Evolutionary conservation across 73 alveolate species (phyloP).

Genomic region (Tetrahymena borealis): DNA sequence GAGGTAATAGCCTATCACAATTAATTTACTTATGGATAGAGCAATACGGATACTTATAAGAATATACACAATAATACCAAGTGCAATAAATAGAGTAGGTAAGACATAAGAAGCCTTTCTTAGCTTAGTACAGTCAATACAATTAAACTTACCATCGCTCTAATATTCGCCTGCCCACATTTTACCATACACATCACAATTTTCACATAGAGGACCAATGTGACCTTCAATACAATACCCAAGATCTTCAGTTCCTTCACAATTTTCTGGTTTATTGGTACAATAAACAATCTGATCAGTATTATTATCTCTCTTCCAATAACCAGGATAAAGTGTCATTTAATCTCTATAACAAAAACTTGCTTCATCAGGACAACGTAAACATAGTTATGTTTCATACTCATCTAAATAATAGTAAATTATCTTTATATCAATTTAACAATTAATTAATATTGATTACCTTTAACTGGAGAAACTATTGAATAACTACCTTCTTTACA

Average conservation of each 20-base stretch:
- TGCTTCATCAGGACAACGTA: background rate
- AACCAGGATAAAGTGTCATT: constrained; percentile 7
- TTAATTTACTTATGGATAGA: constrained; percentile 5
- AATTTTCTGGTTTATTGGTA: background rate
- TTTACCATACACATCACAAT: constrained; percentile 14
- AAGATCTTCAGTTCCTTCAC: constrained; percentile 11
- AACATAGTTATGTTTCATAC: background rate
- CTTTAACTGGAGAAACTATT: background rate
- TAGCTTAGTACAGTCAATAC: constrained; percentile 6
- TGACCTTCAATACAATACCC: constrained; percentile 15
- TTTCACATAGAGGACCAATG: constrained; percentile 35
- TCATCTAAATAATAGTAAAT: background rate
- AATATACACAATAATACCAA: background rate
- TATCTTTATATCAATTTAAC: background rate
- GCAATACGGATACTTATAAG: background rate
- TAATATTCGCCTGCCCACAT: background rate
- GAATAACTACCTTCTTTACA: background rate
- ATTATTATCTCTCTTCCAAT: constrained; percentile 19
- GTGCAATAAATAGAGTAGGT: background rate
- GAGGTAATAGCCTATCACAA: background rate
- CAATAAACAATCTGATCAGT: constrained; percentile 6
- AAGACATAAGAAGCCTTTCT: background rate
- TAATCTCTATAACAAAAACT: background rate
- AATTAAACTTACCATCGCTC: constrained; percentile 9
- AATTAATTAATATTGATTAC: background rate